Conservation (phyloP, 768 basidiomycete genomes). For the Suillus spraguei region DNA sequence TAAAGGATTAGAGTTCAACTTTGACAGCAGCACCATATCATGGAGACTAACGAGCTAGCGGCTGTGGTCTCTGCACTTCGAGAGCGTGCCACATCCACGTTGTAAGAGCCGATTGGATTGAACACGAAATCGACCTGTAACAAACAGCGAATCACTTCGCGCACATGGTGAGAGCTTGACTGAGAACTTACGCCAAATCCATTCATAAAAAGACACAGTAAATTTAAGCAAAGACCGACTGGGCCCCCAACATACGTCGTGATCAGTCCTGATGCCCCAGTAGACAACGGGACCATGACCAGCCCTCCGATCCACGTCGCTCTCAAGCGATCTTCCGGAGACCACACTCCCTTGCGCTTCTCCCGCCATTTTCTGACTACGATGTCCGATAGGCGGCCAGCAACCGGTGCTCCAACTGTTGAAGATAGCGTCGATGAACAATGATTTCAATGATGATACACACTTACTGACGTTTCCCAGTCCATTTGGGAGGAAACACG, state of each 20-base stretch:
- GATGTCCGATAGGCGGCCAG: conserved; percentile 57
- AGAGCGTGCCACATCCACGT: not conserved
- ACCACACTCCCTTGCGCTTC: conserved; percentile 53
- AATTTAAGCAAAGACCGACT: conserved; percentile 47
- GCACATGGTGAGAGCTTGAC: not conserved
- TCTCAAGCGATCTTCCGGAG: conserved; percentile 63
- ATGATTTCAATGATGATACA: not conserved
- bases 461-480: conserved; percentile 60
- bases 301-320: conserved; percentile 46
- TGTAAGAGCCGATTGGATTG: conserved; percentile 1
- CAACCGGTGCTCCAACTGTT: conserved; percentile 57
- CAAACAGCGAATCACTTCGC: not conserved
- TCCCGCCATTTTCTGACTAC: conserved; percentile 48
- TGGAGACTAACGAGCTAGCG: conserved; percentile 45
- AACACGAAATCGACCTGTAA: not conserved
- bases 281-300: conserved; percentile 50
- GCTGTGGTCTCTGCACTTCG: conserved; percentile 36
- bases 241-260: conserved; percentile 48
- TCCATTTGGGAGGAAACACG: conserved; percentile 60
- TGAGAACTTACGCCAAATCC: conserved; percentile 53
- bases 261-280: conserved; percentile 47
- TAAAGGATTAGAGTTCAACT: not conserved
- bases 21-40: not conserved
- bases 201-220: conserved; percentile 57
- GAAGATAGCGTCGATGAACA: not conserved